These are phyloP conservation scores for Prototheca wickerhamii DNA, from an alignment of 163 green algal species.

Conservation along the genomic window DNA sequence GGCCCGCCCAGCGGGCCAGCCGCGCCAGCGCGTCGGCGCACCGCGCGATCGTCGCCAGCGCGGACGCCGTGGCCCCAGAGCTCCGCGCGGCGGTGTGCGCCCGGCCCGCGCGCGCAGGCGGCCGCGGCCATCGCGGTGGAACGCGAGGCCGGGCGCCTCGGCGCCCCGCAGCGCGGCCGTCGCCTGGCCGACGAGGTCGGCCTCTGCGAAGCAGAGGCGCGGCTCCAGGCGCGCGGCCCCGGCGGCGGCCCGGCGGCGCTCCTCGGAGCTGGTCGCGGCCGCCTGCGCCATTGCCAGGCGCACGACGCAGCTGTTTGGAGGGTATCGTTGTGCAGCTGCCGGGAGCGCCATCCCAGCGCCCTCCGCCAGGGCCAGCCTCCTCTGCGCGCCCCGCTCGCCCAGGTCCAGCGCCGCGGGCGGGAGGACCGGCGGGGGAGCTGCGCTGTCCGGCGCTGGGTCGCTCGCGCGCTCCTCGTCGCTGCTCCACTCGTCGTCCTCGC, in stretches of 20 bases:
- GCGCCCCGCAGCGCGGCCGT: not conserved
- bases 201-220: slow-evolving; percentile 1
- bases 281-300: not conserved
- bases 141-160: not conserved
- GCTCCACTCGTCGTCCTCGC: too few relatives aligned
- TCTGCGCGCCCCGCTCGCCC: too few relatives aligned
- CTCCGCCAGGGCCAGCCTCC: too few relatives aligned
- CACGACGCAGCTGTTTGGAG: too few relatives aligned
- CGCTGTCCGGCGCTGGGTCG: too few relatives aligned
- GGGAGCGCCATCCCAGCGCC: too few relatives aligned
- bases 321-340: too few relatives aligned
- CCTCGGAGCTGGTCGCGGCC: too few relatives aligned
- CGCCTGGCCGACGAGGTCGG: not conserved
- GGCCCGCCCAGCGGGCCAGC: not conserved
- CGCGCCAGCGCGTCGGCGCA: not conserved
- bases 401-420: too few relatives aligned
- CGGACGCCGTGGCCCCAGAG: not conserved
- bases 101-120: not conserved
- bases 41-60: not conserved
- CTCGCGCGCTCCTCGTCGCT: too few relatives aligned
- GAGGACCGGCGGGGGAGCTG: too few relatives aligned
- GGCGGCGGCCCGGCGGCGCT: too few relatives aligned
- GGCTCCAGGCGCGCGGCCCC: not conserved
- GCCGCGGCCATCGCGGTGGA: not conserved
- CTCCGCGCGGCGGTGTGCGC: not conserved